Evolutionary conservation across 139 green algal species (phyloP), one percentile per base, ranked within the genome.

Genomic region (Cymbomonas tetramitiformis): DNA sequence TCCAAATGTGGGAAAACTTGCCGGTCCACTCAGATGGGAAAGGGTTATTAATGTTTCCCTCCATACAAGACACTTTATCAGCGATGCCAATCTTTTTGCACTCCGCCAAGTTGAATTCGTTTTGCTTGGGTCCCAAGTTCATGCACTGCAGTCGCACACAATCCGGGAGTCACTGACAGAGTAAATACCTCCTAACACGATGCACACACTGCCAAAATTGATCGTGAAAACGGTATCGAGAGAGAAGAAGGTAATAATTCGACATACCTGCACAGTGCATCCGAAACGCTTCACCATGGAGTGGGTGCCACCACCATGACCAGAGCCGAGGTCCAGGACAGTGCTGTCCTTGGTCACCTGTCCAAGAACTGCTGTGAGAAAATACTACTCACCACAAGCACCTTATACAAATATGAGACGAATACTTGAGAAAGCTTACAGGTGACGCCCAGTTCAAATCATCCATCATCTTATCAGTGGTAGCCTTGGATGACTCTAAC

Each of bases 41-140:
- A 7, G 41, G 41, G 1, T 68, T 25, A 50, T 68, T 68, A 38
- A 68, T 68, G 46, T 68, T 60, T 4, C 60, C 60, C 10, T 61
- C 60, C 6, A 43, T 12, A 1, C 41, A 32, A 10, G 51, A 32
- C 18, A 68, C 60, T 18, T 51, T 30, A 18, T 68, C 12, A 21
- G 38, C 60, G 12, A 68, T 53, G 5, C 30, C 29, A 12, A 68
- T 29, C 60, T 68, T 50, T 3, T 62, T 62, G 30, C 51, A 63
- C 6, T 30, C 21, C 2, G 52, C 51, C 60, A 68, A 47, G 30
- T 68, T 68, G 9, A 60, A 23, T 30, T 56, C 46, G 50, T 68
- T 68, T 30, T 68, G 60, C 50, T 38, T 30, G 2, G 60, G 60
- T 6, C 60, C 60, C 23, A 68, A 38, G 60, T 68, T 68, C 28